Evolutionary conservation across 1,139 yeast species (phyloP), one percentile per base, ranked within the genome.

Genomic region (Taphrina sp.): DNA sequence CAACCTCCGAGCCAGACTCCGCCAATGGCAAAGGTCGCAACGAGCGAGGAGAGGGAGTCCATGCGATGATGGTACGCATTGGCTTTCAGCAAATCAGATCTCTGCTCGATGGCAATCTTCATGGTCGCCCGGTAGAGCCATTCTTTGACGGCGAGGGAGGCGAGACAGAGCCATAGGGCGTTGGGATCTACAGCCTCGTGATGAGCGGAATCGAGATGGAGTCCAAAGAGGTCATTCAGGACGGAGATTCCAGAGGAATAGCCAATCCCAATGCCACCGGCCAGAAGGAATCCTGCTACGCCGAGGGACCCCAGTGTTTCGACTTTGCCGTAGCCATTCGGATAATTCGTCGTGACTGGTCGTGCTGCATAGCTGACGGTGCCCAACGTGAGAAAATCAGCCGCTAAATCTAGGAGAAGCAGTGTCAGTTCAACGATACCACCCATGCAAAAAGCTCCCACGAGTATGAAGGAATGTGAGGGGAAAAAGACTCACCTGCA

Each of bases 41-140:
- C 97, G 36, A 85, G 76, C 0, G 96, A 89, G 0, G 97, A 94
- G 63, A 92, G 70, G 1, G 95, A 85, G 68, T 92, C 98, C n/a
- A 92, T 90, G 61, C 98, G 77, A 67, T 92, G 98, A 68, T 92
- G 98, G 97, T 97, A 92, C 2, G 98, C 98, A 66, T 92, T 92
- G 4, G 98, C 98, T 51, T 88, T 83, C 56, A 92, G 76, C 3
- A 92, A 97, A 61, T 88, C 86, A 1, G 96, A 88, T 65, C 87
- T 85, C 28, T 89, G 80, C 60, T 76, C 73, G 42, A 76, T 73
- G 2, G 96, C 97, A 17, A 92, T 81, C 61, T 80, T 79, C 73
- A 83, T 77, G 0, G 98, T 92, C 14, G 86, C 85, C 58, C 80
- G 80, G 70, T 80, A 92, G 45, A 92, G 79, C 77, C 95, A 76